Conservation (phyloP, 164 flowering plant species). For the Macadamia integrifolia region DNA sequence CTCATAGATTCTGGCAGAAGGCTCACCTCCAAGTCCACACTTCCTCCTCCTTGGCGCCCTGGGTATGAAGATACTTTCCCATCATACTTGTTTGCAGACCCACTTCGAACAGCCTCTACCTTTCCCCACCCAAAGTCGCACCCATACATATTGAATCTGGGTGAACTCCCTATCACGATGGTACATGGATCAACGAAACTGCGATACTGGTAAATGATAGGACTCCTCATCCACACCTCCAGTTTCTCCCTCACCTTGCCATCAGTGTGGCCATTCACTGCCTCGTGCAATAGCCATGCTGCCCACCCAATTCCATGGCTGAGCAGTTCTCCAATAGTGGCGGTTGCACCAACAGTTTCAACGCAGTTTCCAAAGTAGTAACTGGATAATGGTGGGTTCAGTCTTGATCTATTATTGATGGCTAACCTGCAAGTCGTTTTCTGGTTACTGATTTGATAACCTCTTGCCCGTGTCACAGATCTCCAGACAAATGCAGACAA, state of each 20-base stretch:
- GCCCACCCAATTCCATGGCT: slow-evolving; percentile 18
- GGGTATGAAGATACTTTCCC: no score
- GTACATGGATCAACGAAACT: no score
- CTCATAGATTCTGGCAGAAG: no score
- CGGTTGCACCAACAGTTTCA: neutral
- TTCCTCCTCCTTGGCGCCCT: no score
- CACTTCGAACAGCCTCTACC: no score
- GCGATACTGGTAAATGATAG: no score
- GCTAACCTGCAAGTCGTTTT: slow-evolving; percentile 5
- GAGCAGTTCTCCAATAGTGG: slow-evolving; percentile 24
- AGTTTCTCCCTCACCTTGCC: neutral
- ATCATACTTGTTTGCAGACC: no score
- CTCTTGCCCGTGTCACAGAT: slow-evolving; percentile 13
- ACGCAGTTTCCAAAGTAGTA: slow-evolving; percentile 36
- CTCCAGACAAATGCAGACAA: slow-evolving; percentile 35
- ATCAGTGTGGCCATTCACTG: slow-evolving; percentile 8
- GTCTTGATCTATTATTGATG: slow-evolving; percentile 17
- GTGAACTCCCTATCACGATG: no score
- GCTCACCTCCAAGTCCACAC: no score
- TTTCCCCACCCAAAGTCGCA: no score
- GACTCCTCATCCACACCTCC: no score
- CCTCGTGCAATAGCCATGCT: slow-evolving; percentile 27
- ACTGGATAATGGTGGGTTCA: slow-evolving; percentile 27
- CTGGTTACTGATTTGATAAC: neutral
- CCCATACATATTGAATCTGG: no score